Evolutionary conservation across 495 filamentous ascomycete species (phyloP).

Genomic region (Aspergillus ellipticus): DNA sequence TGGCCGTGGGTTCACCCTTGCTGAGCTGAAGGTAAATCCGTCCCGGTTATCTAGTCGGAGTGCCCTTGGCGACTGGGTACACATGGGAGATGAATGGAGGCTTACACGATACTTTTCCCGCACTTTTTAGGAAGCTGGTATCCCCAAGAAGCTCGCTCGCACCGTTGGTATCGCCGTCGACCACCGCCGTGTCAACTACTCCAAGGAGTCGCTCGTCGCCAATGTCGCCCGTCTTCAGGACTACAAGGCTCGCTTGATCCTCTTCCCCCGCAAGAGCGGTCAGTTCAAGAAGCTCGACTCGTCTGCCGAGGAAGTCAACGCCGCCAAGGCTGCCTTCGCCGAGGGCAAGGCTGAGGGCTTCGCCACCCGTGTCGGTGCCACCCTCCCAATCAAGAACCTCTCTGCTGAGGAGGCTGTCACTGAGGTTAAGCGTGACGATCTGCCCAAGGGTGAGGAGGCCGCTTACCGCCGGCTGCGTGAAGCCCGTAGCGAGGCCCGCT

Average conservation of each 20-base stretch:
- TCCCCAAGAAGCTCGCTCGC: constrained; percentile 87
- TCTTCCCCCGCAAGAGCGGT: constrained; percentile 94
- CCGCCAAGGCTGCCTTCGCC: constrained; percentile 55
- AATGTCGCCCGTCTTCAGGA: constrained; percentile 96
- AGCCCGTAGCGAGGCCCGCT: constrained; percentile 78
- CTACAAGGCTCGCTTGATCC: constrained; percentile 90
- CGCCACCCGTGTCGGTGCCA: constrained; percentile 49
- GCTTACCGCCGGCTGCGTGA: constrained; percentile 83
- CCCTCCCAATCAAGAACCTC: constrained; percentile 69
- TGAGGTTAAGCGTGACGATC: constrained; percentile 77
- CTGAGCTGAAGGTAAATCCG: constrained; percentile 86
- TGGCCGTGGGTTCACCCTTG: constrained; percentile 93
- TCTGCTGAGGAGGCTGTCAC: constrained; percentile 54
- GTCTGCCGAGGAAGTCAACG: constrained; percentile 78
- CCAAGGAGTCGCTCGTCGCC: constrained; percentile 82
- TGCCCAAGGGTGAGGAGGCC: constrained; percentile 73
- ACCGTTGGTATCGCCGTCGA: constrained; percentile 98
- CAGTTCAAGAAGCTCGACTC: constrained; percentile 88
- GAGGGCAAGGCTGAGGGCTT: constrained; percentile 53
- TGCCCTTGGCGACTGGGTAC: not conserved
- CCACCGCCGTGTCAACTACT: constrained; percentile 92
- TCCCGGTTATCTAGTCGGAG: not conserved
- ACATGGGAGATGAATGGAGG: not conserved
- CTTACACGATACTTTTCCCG: constrained; percentile 16
- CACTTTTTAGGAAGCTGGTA: constrained; percentile 74